Evolutionary conservation across 75 land plant species (phyloP).

Genomic region (Chamaecyparis obtusa): DNA sequence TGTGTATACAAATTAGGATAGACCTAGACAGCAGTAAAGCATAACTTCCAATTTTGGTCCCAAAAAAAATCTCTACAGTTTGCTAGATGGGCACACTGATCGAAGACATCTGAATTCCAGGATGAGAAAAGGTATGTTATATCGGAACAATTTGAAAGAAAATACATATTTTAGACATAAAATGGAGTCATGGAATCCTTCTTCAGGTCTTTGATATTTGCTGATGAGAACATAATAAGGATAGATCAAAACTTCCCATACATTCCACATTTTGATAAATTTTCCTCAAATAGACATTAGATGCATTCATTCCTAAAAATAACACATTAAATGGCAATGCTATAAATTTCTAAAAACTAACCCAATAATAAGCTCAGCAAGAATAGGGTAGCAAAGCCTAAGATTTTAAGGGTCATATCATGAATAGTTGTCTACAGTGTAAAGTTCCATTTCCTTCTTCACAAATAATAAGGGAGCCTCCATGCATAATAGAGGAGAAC

Average conservation of each 20-base stretch:
- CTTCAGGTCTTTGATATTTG: not conserved
- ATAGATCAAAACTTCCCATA: too few relatives aligned
- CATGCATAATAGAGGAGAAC: not conserved
- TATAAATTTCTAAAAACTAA: not conserved
- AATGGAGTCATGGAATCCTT: not conserved
- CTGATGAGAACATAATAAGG: too few relatives aligned
- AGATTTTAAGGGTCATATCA: not conserved
- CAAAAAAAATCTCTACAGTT: not conserved
- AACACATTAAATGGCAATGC: not conserved
- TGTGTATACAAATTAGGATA: not conserved
- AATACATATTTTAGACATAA: not conserved
- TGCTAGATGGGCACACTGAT: not conserved
- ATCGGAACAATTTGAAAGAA: not conserved
- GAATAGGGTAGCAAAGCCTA: not conserved
- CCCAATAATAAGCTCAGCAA: not conserved
- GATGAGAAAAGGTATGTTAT: not conserved
- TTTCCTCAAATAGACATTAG: not conserved
- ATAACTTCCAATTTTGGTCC: not conserved
- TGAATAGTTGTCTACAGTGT: not conserved
- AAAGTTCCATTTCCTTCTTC: not conserved
- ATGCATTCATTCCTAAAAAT: not conserved
- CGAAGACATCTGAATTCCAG: not conserved
- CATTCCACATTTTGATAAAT: not conserved
- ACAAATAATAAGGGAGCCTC: not conserved
- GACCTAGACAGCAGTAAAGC: not conserved